Conservation (phyloP, 2,329 filamentous ascomycete genomes). For the Aspergillus nomiae region DNA sequence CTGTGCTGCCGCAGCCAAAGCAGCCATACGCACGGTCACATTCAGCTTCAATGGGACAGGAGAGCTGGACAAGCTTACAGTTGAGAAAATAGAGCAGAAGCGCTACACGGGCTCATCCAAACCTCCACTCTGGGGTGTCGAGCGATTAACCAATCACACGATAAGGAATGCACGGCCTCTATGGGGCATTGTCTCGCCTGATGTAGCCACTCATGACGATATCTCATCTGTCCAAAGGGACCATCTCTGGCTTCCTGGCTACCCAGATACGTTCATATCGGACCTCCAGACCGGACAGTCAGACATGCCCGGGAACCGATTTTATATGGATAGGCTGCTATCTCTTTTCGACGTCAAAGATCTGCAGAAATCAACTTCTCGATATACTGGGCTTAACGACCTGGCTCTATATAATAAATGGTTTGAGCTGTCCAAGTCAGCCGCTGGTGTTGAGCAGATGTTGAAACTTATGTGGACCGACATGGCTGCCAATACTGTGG, state of each 20-base stretch:
- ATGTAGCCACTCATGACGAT: not conserved
- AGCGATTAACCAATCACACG: not conserved
- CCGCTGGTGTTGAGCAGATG: not conserved
- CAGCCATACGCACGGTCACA: not conserved
- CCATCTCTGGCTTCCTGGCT: not conserved
- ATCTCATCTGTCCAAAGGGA: not conserved
- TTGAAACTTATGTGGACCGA: slow-evolving; percentile 5
- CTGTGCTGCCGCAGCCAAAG: not conserved
- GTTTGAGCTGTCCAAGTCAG: not conserved
- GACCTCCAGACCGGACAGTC: not conserved
- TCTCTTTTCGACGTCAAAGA: not conserved
- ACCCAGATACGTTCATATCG: not conserved
- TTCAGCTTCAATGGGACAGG: not conserved
- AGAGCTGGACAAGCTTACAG: not conserved
- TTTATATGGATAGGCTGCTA: not conserved
- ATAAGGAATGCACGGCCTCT: not conserved
- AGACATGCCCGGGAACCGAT: not conserved
- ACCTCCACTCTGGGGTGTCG: not conserved
- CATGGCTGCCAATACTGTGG: not conserved
- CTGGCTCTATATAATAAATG: not conserved
- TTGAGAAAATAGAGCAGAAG: not conserved
- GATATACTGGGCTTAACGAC: not conserved
- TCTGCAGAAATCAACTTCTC: not conserved
- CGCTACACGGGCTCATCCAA: not conserved
- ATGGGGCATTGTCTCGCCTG: not conserved